Evolutionary conservation across 2,329 filamentous ascomycete genomes (phyloP), one percentile per base, ranked within the genome.

Genomic region (Rutstroemia sp.): DNA sequence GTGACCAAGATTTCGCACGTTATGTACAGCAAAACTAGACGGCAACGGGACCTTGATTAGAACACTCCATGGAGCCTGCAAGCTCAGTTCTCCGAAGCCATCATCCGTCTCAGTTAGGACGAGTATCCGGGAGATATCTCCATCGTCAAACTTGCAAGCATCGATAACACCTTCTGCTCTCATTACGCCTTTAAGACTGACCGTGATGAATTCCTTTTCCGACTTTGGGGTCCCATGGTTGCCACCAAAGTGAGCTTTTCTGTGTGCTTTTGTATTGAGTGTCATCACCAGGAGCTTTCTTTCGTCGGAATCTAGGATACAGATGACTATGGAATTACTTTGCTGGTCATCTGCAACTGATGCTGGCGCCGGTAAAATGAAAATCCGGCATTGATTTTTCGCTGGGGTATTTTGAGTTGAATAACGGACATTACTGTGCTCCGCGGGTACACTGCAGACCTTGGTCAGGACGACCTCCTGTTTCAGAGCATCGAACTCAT

Each of bases 31-130:
- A 19, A 90, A 73, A 27, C 77, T 73, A 6, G 58, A 63, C 2
- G 87, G 85, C 2, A 90, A 71, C 0, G 78, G 74, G n/a, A 91
- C 72, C 45, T 82, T 83, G n/a, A 84, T 82, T 12, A 87, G 76
- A 52, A 80, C 79, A 57, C 85, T 85, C 88, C 88, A 92, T 0
- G 87, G 87, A 5, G 86, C 86, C 69, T 91, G 87, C 9, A 89
- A 73, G 62, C 85, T 88, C 16, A 92, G 71, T 65, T 87, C 82
- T 48, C 82, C 79, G 30, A 79, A 78, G 1, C 86, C 85, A 61
- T 82, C 75, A 51, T 79, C 77, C 23, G 82, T 81, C 63, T 86
- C 81, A 3, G 84, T 87, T 14, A 92, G 72, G 25, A 88, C 82
- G 2, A 91, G 72, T 52, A 92, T 86, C 61, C 85, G 83, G 34